These are phyloP conservation scores for Linderniella brevidens DNA, from an alignment of 257 asterid genomes.

Conservation along the genomic window DNA sequence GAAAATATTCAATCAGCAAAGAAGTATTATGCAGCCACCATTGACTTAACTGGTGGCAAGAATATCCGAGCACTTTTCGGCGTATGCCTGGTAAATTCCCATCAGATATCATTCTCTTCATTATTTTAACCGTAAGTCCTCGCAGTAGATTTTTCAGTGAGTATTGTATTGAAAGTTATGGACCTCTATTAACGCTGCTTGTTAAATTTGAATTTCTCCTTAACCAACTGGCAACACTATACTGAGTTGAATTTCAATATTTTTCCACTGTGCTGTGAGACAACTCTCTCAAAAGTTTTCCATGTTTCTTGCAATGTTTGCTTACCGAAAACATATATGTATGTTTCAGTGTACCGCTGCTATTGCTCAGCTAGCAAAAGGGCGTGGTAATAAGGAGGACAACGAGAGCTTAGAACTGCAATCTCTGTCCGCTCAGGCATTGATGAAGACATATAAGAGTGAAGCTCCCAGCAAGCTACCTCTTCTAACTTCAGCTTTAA, in stretches of 20 bases:
- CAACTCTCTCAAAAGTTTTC: too few relatives aligned
- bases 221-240: background rate
- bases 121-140: background rate
- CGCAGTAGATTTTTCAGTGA: too few relatives aligned
- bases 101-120: constrained; percentile 8
- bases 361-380: constrained; percentile 60
- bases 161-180: too few relatives aligned
- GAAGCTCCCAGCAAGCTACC: constrained; percentile 41
- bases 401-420: constrained; percentile 64
- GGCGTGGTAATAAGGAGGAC: constrained; percentile 84
- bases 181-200: too few relatives aligned
- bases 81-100: constrained; percentile 66
- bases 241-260: too few relatives aligned
- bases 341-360: constrained; percentile 55
- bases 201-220: too few relatives aligned
- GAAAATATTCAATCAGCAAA: constrained; percentile 85
- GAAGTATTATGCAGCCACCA: constrained; percentile 85
- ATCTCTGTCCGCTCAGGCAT: constrained; percentile 49
- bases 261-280: too few relatives aligned
- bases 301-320: too few relatives aligned
- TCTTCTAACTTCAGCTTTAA: constrained; percentile 42
- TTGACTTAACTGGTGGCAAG: constrained; percentile 92
- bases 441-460: constrained; percentile 58
- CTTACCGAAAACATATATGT: background rate
- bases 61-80: constrained; percentile 85